Base-by-base conservation (phyloP, 352 stramenopile genomes). In the Thraustochytrium sp. region DNA sequence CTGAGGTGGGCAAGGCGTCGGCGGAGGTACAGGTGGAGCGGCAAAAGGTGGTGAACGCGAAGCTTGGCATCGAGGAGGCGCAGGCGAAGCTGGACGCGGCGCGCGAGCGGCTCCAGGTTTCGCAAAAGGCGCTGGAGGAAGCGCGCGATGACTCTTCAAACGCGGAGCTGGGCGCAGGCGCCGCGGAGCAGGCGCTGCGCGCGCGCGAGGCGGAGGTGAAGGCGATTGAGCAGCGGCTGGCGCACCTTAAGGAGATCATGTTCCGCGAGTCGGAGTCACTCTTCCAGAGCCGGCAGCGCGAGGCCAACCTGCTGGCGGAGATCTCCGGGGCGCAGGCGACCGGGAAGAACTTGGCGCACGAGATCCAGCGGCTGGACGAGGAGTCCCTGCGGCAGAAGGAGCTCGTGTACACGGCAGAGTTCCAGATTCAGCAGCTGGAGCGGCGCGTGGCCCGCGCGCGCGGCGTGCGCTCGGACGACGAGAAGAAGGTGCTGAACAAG, bases 371-470 rank as follows among this genome's bases (percentile, higher is more conserved):
- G n/a, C 89, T 98, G 0, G 95, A 98, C 64, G 88, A 90, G 36
- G 92, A 97, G 61, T 87, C 90, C 40, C 87, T 95, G 38, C 89
- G 92, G 0, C 95, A 98, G 85, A 91, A 97, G 80, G 95, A 98
- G 87, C 88, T 98, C 8, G 88, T 98, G 65, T 98, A 98, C 86
- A 97, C 96, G 85, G 94, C 93, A 61, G 95, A 98, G 87, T 98
- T 98, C 86, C 93, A 98, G 88, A 97, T 98, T 82, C 94, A 98
- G 86, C 93, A 97, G 85, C 97, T 98, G 89, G 94, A 98, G 87
- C 91, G 93, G 55, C 97, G 97, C 82, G 92, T 98, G 31, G 91
- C 94, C 36, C 91, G 94, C 42, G 94, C 93, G 61, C 94, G 94
- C 46, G 95, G 95, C 3, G 93, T 97, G 85, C 90, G 94, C 31